These are phyloP conservation scores for Cornus florida DNA, from an alignment of 148 eudicot genomes.

Conservation along the genomic window DNA sequence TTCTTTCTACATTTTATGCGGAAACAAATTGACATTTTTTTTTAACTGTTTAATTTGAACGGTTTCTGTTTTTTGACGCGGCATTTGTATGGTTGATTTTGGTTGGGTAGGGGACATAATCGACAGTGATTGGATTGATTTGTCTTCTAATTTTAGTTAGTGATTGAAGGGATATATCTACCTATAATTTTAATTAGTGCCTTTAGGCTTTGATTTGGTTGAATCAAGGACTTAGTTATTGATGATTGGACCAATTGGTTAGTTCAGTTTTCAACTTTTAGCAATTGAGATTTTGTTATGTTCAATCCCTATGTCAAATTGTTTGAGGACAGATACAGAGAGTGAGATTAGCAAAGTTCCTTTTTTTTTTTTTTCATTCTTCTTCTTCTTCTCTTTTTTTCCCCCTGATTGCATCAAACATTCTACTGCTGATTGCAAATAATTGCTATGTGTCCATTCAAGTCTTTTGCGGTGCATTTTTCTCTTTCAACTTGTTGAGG, in stretches of 20 bases:
- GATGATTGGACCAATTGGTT: not conserved
- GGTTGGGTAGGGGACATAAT: not conserved
- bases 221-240: not conserved
- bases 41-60: not conserved
- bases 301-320: not conserved
- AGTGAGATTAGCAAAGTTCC: too few relatives aligned
- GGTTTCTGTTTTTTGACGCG: not conserved
- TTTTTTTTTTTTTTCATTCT: too few relatives aligned
- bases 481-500: not conserved
- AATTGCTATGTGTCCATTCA: not conserved
- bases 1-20: too few relatives aligned
- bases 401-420: not conserved
- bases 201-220: not conserved
- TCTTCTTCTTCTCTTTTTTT: too few relatives aligned
- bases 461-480: not conserved
- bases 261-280: not conserved
- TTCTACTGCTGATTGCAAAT: not conserved
- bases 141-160: not conserved
- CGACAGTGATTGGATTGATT: not conserved
- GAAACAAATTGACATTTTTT: too few relatives aligned
- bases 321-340: not conserved
- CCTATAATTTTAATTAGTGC: not conserved
- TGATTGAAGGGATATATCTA: not conserved
- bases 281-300: not conserved
- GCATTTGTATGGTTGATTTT: not conserved